phyloP scores from a whole-genome alignment of 345 rosid genomes.

The Xanthoceras sorbifolium region DNA sequence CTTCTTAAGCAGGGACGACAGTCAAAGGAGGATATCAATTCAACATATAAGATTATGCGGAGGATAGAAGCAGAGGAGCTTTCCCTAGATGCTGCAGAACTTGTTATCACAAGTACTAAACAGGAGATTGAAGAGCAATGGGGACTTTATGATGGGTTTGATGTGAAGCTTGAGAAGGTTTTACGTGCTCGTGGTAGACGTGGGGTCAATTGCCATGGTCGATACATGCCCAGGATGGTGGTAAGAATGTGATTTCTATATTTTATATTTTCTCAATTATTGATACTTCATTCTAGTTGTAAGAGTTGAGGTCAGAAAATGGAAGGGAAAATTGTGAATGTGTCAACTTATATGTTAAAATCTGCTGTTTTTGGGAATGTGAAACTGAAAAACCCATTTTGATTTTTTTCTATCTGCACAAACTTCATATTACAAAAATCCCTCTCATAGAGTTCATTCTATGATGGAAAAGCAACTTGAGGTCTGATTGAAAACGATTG shows the following conservation, averaged over 20 bases:
- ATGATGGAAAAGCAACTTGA: neutral
- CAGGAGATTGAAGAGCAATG: conserved; percentile 98
- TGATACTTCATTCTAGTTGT: neutral
- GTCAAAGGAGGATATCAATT: conserved; percentile 86
- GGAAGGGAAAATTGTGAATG: neutral
- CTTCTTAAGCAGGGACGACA: conserved; percentile 94
- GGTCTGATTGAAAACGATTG: neutral
- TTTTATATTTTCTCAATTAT: neutral
- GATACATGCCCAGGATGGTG: conserved; percentile 97
- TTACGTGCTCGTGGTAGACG: conserved; percentile 93
- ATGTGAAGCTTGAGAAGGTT: conserved; percentile 93
- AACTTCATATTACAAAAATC: neutral
- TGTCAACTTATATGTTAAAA: neutral
- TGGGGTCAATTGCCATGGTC: conserved; percentile 90
- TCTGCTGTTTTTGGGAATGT: neutral
- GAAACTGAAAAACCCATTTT: neutral
- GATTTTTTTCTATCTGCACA: neutral
- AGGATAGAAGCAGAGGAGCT: conserved; percentile 96
- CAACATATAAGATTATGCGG: conserved; percentile 89
- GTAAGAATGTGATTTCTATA: conserved; percentile 39
- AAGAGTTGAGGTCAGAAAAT: neutral
- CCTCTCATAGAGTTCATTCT: neutral
- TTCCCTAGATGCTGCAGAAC: conserved; percentile 93
- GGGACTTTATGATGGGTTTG: conserved; percentile 99
- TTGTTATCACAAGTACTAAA: conserved; percentile 90